A percentile compares a stretch with the other conserved stretches of the same genome.
Evolutionary conservation across 257 asterid species (phyloP).

Genomic region (Petunia secreta): DNA sequence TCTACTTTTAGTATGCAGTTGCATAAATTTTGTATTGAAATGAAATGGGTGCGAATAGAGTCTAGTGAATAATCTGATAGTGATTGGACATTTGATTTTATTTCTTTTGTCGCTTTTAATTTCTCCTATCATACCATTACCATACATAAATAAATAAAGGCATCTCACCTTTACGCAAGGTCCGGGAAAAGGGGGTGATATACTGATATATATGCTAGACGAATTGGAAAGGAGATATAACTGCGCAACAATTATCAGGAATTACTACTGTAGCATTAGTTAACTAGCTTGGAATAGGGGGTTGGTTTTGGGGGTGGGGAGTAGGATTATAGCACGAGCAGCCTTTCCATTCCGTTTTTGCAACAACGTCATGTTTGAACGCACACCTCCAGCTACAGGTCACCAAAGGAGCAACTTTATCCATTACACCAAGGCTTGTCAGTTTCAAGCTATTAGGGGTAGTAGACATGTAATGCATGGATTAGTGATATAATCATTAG

Average conservation of each 20-base stretch:
- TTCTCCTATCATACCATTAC: neutral
- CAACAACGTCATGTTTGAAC: neutral
- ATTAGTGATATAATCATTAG: too few relatives aligned
- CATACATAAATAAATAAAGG: too few relatives aligned
- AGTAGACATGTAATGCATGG: too few relatives aligned
- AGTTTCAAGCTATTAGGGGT: too few relatives aligned
- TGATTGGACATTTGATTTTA: neutral
- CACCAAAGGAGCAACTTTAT: conserved; percentile 5
- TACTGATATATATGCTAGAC: neutral
- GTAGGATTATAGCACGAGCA: neutral
- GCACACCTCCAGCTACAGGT: neutral
- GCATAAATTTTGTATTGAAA: neutral
- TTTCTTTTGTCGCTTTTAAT: neutral
- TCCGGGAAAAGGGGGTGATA: too few relatives aligned
- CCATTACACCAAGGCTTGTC: neutral
- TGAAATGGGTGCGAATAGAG: neutral
- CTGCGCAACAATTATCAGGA: neutral
- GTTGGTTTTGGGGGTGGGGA: too few relatives aligned
- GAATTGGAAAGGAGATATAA: neutral
- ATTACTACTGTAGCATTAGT: neutral
- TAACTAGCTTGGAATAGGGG: neutral
- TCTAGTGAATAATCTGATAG: neutral
- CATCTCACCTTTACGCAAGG: too few relatives aligned
- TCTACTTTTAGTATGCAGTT: neutral
- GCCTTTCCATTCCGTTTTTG: neutral